phyloP scores from a whole-genome alignment of 1,139 yeast species.

The Diutina mesorugosa region DNA sequence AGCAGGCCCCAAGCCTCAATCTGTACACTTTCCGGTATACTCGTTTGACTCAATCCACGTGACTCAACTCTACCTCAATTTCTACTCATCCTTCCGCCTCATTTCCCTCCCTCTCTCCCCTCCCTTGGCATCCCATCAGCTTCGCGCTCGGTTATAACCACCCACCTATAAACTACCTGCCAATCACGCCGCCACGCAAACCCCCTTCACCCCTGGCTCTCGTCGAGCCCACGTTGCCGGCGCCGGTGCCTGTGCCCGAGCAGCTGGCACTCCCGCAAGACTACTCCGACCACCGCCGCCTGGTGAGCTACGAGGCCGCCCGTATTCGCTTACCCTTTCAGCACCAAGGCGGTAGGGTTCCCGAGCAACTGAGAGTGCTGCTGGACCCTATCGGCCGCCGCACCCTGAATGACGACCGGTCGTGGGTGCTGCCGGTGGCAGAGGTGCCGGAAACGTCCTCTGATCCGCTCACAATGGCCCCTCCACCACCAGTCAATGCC shows the following conservation, averaged over 20 bases:
- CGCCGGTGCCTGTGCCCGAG: neutral
- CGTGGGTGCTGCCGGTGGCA: neutral
- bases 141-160: too few species aligned
- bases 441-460: neutral
- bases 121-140: too few species aligned
- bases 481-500: neutral
- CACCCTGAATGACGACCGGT: neutral
- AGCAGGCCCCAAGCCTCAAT: too few species aligned
- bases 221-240: too few species aligned
- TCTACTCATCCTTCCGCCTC: too few species aligned
- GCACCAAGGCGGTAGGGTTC: neutral
- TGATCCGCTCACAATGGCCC: neutral
- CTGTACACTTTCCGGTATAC: too few species aligned
- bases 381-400: neutral
- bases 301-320: constrained; percentile 1
- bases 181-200: too few species aligned
- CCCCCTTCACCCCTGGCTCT: too few species aligned
- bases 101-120: too few species aligned
- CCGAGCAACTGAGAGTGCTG: neutral
- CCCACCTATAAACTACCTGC: too few species aligned
- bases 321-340: neutral
- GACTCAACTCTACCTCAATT: too few species aligned
- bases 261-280: neutral
- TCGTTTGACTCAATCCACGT: too few species aligned
- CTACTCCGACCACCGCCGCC: neutral